phyloP scores from a whole-genome alignment of 2,329 filamentous ascomycete species.

The Colletotrichum shisoi region DNA sequence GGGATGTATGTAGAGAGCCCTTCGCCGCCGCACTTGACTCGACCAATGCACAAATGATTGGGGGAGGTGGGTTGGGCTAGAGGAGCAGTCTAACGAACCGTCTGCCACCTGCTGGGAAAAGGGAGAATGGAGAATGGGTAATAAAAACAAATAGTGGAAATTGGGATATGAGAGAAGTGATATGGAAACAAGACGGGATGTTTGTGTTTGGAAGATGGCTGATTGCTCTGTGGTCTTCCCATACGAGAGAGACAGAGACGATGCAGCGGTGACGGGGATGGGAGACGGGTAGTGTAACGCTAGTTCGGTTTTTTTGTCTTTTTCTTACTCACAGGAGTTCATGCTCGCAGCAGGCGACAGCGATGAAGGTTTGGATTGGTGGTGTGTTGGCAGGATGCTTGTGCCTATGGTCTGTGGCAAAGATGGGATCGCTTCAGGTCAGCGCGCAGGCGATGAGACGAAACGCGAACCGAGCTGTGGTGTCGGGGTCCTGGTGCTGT shows the following conservation, averaged over 20 bases:
- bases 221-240: neutral
- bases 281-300: conserved; percentile 13
- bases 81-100: neutral
- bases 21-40: conserved; percentile 3
- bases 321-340: conserved; percentile 34
- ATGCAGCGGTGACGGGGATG: conserved; percentile 16
- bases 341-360: conserved; percentile 23
- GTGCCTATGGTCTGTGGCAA: conserved; percentile 30
- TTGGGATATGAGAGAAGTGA: neutral
- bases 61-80: conserved; percentile 2
- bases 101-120: neutral
- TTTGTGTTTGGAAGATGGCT: conserved; percentile 12
- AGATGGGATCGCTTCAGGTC: conserved; percentile 37
- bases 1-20: conserved; percentile 4
- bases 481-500: conserved; percentile 11
- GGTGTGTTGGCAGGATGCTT: conserved; percentile 12
- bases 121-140: neutral
- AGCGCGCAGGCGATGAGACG: conserved; percentile 32
- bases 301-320: neutral
- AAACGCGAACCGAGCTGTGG: conserved; percentile 38
- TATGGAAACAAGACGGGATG: neutral
- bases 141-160: conserved; percentile 12
- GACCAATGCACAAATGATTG: conserved; percentile 20
- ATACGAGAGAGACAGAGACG: neutral
- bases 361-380: conserved; percentile 8